These are phyloP conservation scores for Vickermania ingenoplastis DNA, from an alignment of 208 protist species.

Conservation along the genomic window DNA sequence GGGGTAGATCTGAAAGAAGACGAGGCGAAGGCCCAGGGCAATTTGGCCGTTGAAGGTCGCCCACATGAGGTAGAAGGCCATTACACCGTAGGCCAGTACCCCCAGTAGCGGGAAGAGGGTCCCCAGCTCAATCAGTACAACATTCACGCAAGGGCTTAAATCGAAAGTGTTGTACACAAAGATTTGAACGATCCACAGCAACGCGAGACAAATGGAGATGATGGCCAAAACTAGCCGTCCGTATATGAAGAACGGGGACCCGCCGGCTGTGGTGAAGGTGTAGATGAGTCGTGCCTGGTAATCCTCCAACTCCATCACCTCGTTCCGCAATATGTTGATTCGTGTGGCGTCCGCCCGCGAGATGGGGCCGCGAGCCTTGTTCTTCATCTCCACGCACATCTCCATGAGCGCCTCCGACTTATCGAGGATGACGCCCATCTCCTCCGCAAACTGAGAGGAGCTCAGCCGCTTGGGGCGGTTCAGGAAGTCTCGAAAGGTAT, in stretches of 20 bases:
- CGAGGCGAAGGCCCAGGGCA: slow-evolving; percentile 76
- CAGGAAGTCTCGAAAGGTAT: slow-evolving; percentile 25
- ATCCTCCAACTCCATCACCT: slow-evolving; percentile 82
- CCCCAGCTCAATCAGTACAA: slow-evolving; percentile 67
- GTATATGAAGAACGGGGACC: slow-evolving; percentile 54
- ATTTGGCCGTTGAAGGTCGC: slow-evolving; percentile 87
- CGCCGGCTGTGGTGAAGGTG: slow-evolving; percentile 64
- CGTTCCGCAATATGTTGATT: slow-evolving; percentile 64
- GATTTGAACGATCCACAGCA: slow-evolving; percentile 88
- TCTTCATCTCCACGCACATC: slow-evolving; percentile 38
- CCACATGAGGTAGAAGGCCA: slow-evolving; percentile 91
- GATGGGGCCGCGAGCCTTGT: slow-evolving; percentile 20
- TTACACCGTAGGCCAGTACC: slow-evolving; percentile 78
- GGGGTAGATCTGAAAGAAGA: slow-evolving; percentile 82
- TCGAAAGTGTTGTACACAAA: slow-evolving; percentile 83
- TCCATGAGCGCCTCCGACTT: slow-evolving; percentile 71
- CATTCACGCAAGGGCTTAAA: slow-evolving; percentile 34
- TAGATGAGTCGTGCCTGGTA: slow-evolving; percentile 75
- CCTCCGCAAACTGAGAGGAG: slow-evolving; percentile 35
- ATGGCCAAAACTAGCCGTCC: slow-evolving; percentile 38
- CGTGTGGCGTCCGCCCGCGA: slow-evolving; percentile 37
- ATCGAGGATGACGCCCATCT: slow-evolving; percentile 74
- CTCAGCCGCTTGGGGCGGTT: slow-evolving; percentile 49
- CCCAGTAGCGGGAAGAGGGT: slow-evolving; percentile 85
- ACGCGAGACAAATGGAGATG: slow-evolving; percentile 40